Base-by-base conservation (phyloP, 1,139 yeast genomes). In the Schizosaccharomyces versatilis region DNA sequence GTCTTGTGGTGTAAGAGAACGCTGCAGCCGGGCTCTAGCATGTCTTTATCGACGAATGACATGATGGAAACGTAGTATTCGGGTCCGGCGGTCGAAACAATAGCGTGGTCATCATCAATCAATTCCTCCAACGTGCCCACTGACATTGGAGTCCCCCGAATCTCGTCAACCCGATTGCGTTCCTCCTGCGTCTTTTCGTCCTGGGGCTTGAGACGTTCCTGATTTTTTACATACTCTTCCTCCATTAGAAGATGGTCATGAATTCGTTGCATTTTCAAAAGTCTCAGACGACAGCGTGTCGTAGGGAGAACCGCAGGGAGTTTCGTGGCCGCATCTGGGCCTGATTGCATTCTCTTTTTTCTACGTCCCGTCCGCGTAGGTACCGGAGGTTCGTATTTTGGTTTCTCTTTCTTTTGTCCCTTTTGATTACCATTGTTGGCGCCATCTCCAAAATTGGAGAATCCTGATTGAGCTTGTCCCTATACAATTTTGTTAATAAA, bases 341-440 rank as follows among this genome's bases (percentile, higher is more conserved):
- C 95, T 38, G 53, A 51, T 24, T 54, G 55, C 71, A 80, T 81
- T 73, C 93, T 79, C 64, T 71, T 71, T 67, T 69, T 69, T 74
- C 82, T 84, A 71, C 81, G 84, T 59, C 95, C 95, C 64, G 84
- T 82, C 62, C 88, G 80, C 15, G 95, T 81, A 68, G 90, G 94
- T 59, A 90, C 97, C 19, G 98, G 98, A 44, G 98, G 98, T 69
- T 93, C 99, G 68, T 88, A 90, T 71, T 85, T 86, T 63, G 96
- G 96, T 79, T 76, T 84, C 64, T 59, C 48, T 36, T 54, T 57
- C 52, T 57, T 51, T 51, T 54, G 54, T 12, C 32, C 49, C 32
- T 44, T 44, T 44, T 44, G 19, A 17, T 44, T 44, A 14, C 32
- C 49, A n/a, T 14, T 36, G 32, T 44, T 44, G 9, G 49, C 38